phyloP scores from a whole-genome alignment of 257 asterid genomes.

The Solanum chilense region DNA sequence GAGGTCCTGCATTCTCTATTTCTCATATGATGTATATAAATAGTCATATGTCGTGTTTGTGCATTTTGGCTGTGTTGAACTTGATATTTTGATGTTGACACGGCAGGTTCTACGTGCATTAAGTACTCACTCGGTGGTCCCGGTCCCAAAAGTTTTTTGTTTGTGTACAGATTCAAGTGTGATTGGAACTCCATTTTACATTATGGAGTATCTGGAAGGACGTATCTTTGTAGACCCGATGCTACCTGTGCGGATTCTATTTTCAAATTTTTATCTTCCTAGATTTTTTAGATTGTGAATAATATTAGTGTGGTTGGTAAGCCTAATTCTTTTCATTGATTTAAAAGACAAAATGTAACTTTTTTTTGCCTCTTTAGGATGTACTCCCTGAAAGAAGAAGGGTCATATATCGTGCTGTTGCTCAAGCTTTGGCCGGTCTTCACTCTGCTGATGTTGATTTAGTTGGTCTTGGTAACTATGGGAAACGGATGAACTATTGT shows the following conservation, averaged over 20 bases:
- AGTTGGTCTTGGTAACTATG: slow-evolving; percentile 61
- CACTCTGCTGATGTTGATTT: slow-evolving; percentile 78
- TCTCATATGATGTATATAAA: not conserved
- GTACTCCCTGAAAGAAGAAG: slow-evolving; percentile 60
- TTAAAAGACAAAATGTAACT: not conserved
- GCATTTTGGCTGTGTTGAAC: not conserved
- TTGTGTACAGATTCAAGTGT: slow-evolving; percentile 73
- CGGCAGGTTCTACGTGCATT: slow-evolving; percentile 81
- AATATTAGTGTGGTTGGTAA: not conserved
- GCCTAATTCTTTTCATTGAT: not conserved
- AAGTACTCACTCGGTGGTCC: slow-evolving; percentile 63
- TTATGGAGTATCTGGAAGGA: slow-evolving; percentile 94
- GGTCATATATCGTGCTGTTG: slow-evolving; percentile 58
- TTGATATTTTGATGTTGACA: not conserved
- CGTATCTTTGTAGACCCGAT: slow-evolving; percentile 79
- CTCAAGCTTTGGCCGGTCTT: slow-evolving; percentile 73
- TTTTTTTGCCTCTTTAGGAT: slow-evolving; percentile 30
- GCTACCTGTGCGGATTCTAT: slow-evolving; percentile 49
- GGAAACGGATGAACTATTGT: slow-evolving; percentile 71
- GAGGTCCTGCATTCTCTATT: slow-evolving; percentile 32
- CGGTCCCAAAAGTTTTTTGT: slow-evolving; percentile 88
- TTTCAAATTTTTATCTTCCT: not conserved
- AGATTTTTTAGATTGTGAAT: not conserved
- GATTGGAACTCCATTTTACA: slow-evolving; percentile 92
- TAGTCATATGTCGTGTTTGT: not conserved